Conservation (phyloP, 331 rosid species). For the Malus hybrid region DNA sequence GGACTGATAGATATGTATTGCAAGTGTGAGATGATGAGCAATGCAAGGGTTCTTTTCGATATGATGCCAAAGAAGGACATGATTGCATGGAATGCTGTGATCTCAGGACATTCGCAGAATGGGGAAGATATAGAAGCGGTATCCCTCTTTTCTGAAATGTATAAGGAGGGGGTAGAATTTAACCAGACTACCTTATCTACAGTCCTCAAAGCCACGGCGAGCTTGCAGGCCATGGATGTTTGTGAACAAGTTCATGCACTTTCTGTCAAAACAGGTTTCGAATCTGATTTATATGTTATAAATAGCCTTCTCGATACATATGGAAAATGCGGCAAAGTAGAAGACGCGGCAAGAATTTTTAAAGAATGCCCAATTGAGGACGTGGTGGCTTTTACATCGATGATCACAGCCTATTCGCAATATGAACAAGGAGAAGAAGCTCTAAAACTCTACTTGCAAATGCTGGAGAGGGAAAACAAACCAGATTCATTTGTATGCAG, state of each 20-base stretch:
- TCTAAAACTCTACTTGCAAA: conserved; percentile 61
- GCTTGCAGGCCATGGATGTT: conserved; percentile 36
- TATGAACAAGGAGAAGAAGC: conserved; percentile 79
- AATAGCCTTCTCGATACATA: conserved; percentile 84
- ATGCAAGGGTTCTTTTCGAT: conserved; percentile 38
- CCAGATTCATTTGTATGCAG: conserved; percentile 79
- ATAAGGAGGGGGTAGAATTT: conserved; percentile 45
- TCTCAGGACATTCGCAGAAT: conserved; percentile 58
- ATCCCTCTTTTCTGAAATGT: conserved; percentile 43
- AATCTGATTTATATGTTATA: conserved; percentile 51
- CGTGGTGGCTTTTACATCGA: conserved; percentile 83
- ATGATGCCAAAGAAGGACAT: conserved; percentile 50
- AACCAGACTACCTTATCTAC: conserved; percentile 73
- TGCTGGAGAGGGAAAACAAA: conserved; percentile 45
- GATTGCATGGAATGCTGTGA: conserved; percentile 74
- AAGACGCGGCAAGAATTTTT: conserved; percentile 56
- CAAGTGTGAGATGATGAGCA: conserved; percentile 52
- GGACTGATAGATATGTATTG: conserved; percentile 84
- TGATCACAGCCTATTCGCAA: conserved; percentile 82
- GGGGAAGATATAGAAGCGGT: conserved; percentile 61
- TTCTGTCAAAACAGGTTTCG: conserved; percentile 67
- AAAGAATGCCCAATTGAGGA: conserved; percentile 62
- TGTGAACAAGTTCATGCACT: conserved; percentile 62
- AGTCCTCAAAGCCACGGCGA: conserved; percentile 70
- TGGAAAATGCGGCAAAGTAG: conserved; percentile 56